Evolutionary conservation across 164 flowering plant genomes (phyloP).

Genomic region (Piper longum): DNA sequence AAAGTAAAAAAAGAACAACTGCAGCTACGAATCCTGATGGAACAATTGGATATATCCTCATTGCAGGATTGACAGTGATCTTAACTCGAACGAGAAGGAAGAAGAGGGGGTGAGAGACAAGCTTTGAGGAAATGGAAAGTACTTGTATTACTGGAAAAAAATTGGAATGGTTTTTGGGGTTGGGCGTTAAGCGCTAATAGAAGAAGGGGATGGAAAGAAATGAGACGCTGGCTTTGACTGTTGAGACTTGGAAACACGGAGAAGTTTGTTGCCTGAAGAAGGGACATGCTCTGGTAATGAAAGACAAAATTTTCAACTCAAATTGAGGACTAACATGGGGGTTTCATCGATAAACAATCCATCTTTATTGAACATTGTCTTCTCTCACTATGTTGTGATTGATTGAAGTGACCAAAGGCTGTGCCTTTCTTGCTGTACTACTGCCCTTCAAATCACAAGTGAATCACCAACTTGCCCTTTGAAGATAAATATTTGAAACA

Average conservation of each 20-base stretch:
- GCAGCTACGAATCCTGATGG: neutral
- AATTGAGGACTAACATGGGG: neutral
- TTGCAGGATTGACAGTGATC: neutral
- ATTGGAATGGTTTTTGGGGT: neutral
- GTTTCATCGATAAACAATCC: too few relatives aligned
- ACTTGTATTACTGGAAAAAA: neutral
- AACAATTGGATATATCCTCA: neutral
- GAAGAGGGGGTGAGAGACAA: neutral
- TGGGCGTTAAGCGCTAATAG: too few relatives aligned
- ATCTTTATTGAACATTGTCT: too few relatives aligned
- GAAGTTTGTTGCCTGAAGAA: neutral
- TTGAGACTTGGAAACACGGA: neutral
- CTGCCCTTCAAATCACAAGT: too few relatives aligned
- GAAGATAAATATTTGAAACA: too few relatives aligned
- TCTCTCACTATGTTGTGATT: neutral
- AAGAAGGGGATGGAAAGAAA: neutral
- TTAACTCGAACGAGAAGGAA: neutral
- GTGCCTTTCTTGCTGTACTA: too few relatives aligned
- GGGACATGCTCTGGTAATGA: neutral
- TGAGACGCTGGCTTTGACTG: neutral
- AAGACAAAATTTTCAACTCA: neutral
- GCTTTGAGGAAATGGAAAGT: neutral
- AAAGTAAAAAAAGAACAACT: neutral
- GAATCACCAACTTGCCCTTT: neutral
- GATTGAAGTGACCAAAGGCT: neutral